A percentile compares a stretch with the other conserved stretches of the same genome.
These are phyloP conservation scores for Hippophae gyantsensis DNA, from an alignment of 306 rosid genomes.

Conservation along the genomic window DNA sequence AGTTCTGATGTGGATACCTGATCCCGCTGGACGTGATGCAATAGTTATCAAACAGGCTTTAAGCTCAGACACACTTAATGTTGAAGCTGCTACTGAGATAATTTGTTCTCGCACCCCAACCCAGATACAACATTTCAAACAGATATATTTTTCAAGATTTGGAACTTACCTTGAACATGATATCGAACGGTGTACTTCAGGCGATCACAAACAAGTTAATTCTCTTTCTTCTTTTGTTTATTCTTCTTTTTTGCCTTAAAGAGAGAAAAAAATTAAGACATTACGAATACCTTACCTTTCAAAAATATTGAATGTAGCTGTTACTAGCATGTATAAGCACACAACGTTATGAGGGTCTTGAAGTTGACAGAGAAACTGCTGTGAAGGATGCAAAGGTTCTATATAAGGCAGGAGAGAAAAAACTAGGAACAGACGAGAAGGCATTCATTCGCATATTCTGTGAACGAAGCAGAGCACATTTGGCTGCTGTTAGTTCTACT, in stretches of 20 bases:
- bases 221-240: not conserved
- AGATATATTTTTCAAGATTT: conserved; percentile 42
- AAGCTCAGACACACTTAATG: conserved; percentile 6
- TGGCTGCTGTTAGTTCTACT: conserved; percentile 39
- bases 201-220: conserved; percentile 52
- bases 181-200: conserved; percentile 39
- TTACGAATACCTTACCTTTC: not conserved
- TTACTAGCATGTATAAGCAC: conserved; percentile 53
- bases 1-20: conserved; percentile 71
- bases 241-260: not conserved
- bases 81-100: conserved; percentile 64
- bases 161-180: conserved; percentile 54
- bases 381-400: conserved; percentile 31
- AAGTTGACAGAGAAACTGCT: conserved; percentile 41
- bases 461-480: conserved; percentile 56
- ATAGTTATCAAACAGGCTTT: conserved; percentile 32
- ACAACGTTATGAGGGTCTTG: conserved; percentile 70
- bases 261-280: too few species aligned
- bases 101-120: conserved; percentile 73
- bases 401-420: conserved; percentile 36
- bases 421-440: conserved; percentile 34
- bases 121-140: conserved; percentile 62
- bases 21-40: conserved; percentile 73
- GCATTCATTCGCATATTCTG: conserved; percentile 51
- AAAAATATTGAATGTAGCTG: conserved; percentile 20